These are phyloP conservation scores for Boletus barrowsii DNA, from an alignment of 768 basidiomycete genomes.

Conservation along the genomic window DNA sequence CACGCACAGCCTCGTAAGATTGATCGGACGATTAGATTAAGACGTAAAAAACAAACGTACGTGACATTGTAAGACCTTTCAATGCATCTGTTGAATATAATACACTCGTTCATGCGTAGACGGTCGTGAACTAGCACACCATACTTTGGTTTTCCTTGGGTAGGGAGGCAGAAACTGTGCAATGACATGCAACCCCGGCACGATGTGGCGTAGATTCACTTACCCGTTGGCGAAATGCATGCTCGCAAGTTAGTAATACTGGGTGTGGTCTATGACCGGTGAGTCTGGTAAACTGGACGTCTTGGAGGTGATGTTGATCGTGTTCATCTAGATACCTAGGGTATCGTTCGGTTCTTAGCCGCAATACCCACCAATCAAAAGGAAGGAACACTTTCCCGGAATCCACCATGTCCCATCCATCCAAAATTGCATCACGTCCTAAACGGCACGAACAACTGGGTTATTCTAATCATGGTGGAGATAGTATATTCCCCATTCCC, in stretches of 20 bases:
- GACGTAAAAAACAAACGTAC: constrained; percentile 35
- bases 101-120: constrained; percentile 51
- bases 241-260: constrained; percentile 53
- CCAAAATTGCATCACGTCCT: constrained; percentile 46
- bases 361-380: neutral
- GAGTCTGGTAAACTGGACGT: constrained; percentile 64
- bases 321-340: constrained; percentile 52
- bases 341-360: constrained; percentile 1
- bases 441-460: constrained; percentile 55
- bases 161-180: constrained; percentile 2
- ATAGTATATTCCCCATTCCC: constrained; percentile 78
- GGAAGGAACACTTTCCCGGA: constrained; percentile 47
- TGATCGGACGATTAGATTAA: constrained; percentile 16
- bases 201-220: constrained; percentile 10
- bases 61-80: constrained; percentile 47
- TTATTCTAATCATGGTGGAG: constrained; percentile 77
- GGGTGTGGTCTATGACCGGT: constrained; percentile 45
- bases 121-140: neutral
- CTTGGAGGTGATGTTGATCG: constrained; percentile 69
- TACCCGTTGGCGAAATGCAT: constrained; percentile 61
- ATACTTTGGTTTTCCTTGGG: neutral
- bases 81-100: constrained; percentile 64
- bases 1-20: constrained; percentile 1
- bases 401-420: constrained; percentile 68
- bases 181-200: neutral